Evolutionary conservation across 2,329 filamentous ascomycete genomes (phyloP).

Genomic region (Myriosclerotinia scirpicola): DNA sequence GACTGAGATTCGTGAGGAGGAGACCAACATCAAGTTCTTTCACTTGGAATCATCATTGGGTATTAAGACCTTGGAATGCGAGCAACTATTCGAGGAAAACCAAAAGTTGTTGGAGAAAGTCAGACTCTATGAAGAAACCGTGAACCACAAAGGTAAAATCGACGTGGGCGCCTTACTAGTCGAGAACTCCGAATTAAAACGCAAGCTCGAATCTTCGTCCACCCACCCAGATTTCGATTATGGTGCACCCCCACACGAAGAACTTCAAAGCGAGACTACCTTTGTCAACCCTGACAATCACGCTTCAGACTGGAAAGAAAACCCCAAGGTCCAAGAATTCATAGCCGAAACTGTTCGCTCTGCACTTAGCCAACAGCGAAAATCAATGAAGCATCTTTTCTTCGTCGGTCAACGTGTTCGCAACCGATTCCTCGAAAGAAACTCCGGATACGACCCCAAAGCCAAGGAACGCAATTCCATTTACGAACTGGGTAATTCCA

Average conservation of each 20-base stretch:
- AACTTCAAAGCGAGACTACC: slow-evolving; percentile 21
- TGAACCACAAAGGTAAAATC: slow-evolving; percentile 23
- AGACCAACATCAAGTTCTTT: slow-evolving; percentile 20
- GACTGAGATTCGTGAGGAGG: slow-evolving; percentile 17
- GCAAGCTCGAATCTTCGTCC: slow-evolving; percentile 8
- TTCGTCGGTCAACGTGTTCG: slow-evolving; percentile 24
- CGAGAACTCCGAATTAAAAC: slow-evolving; percentile 22
- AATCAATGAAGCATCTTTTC: slow-evolving; percentile 24
- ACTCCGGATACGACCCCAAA: slow-evolving; percentile 17
- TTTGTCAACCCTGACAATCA: slow-evolving; percentile 12
- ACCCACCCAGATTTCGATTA: slow-evolving; percentile 9
- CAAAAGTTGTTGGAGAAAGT: slow-evolving; percentile 19
- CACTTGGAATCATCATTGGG: slow-evolving; percentile 18
- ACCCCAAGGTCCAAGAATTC: slow-evolving; percentile 17
- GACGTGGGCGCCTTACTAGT: slow-evolving; percentile 22
- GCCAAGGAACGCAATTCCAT: slow-evolving; percentile 19
- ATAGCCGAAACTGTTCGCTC: slow-evolving; percentile 18
- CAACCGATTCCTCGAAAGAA: slow-evolving; percentile 20
- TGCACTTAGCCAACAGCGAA: slow-evolving; percentile 18
- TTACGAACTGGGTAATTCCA: slow-evolving; percentile 20
- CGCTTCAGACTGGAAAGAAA: slow-evolving; percentile 20
- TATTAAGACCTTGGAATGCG: slow-evolving; percentile 20
- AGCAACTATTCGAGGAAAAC: slow-evolving; percentile 17
- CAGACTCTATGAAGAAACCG: slow-evolving; percentile 21
- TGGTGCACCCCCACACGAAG: slow-evolving; percentile 12